Conservation (phyloP, 2,329 filamentous ascomycete genomes). For the Neoarthrinium moseri region DNA sequence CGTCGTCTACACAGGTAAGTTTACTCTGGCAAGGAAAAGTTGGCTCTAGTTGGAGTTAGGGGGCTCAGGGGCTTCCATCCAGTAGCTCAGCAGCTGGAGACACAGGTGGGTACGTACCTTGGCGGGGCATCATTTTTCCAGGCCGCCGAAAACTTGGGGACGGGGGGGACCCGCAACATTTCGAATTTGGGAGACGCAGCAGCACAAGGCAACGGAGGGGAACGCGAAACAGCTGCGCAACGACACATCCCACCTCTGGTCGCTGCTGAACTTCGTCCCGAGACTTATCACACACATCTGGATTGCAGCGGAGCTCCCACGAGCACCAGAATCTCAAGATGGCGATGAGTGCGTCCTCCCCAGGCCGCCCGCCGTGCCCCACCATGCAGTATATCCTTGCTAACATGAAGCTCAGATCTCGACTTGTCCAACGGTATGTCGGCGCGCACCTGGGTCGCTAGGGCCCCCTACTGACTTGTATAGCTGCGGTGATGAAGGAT, state of each 20-base stretch:
- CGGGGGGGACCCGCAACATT: conserved; percentile 4
- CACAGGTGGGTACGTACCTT: no score
- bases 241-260: neutral
- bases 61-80: no score
- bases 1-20: no score
- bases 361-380: conserved; percentile 12
- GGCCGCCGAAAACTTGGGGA: conserved; percentile 6
- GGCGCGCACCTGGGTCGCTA: conserved; percentile 7
- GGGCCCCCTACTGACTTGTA: conserved; percentile 17
- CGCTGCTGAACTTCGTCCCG: no score
- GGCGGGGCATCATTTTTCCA: conserved; percentile 11
- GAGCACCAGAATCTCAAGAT: conserved; percentile 39
- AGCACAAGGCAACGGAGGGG: conserved; percentile 6
- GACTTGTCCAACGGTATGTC: conserved; percentile 78
- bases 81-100: no score
- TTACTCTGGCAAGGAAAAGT: no score
- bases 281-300: neutral
- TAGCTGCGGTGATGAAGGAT: conserved; percentile 84
- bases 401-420: conserved; percentile 57
- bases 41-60: no score
- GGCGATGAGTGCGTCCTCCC: conserved; percentile 55
- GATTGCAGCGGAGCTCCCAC: conserved; percentile 21
- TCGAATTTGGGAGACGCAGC: conserved; percentile 8
- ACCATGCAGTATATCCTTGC: conserved; percentile 18
- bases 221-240: conserved; percentile 5